phyloP scores from a whole-genome alignment of 2,329 filamentous ascomycete species.

The Penicillium capsulatum region DNA sequence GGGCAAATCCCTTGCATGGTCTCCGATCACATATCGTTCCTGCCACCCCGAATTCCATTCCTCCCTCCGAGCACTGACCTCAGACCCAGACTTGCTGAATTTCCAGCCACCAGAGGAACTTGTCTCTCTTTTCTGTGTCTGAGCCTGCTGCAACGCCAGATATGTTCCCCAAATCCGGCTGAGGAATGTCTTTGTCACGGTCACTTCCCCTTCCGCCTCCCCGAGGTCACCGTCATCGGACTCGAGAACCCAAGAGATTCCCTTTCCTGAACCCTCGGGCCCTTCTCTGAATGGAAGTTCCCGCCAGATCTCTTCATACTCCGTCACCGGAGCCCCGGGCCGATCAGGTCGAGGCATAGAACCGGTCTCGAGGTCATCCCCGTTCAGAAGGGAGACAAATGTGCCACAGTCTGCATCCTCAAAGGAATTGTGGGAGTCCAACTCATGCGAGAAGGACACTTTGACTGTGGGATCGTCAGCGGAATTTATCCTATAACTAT shows the following conservation, averaged over 20 bases:
- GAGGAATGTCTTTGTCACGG: slow-evolving; percentile 28
- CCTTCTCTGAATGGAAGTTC: slow-evolving; percentile 40
- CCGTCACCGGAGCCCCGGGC: slow-evolving; percentile 27
- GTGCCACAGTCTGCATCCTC: slow-evolving; percentile 34
- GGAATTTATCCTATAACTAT: neutral
- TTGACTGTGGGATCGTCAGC: slow-evolving; percentile 19
- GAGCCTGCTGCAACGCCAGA: slow-evolving; percentile 27
- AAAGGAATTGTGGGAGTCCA: slow-evolving; percentile 38
- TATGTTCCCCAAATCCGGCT: slow-evolving; percentile 31
- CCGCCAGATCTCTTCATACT: slow-evolving; percentile 66
- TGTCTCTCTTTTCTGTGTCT: slow-evolving; percentile 12
- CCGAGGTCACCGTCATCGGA: slow-evolving; percentile 13
- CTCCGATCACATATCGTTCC: slow-evolving; percentile 19
- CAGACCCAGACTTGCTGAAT: slow-evolving; percentile 20
- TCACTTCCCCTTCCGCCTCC: slow-evolving; percentile 14
- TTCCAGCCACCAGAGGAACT: slow-evolving; percentile 10
- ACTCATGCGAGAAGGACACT: slow-evolving; percentile 38
- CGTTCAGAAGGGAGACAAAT: slow-evolving; percentile 38
- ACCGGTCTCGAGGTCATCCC: slow-evolving; percentile 40
- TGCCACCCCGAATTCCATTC: slow-evolving; percentile 23
- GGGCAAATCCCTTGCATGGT: slow-evolving; percentile 13
- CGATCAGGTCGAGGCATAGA: slow-evolving; percentile 38
- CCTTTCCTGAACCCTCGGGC: slow-evolving; percentile 23
- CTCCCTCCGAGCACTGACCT: slow-evolving; percentile 30
- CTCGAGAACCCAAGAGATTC: slow-evolving; percentile 32